Percentiles rank a stretch among this genome's conserved stretches.
phyloP scores from a whole-genome alignment of 192 early-diverging fungal species.

The Haplosporangium gracile region DNA sequence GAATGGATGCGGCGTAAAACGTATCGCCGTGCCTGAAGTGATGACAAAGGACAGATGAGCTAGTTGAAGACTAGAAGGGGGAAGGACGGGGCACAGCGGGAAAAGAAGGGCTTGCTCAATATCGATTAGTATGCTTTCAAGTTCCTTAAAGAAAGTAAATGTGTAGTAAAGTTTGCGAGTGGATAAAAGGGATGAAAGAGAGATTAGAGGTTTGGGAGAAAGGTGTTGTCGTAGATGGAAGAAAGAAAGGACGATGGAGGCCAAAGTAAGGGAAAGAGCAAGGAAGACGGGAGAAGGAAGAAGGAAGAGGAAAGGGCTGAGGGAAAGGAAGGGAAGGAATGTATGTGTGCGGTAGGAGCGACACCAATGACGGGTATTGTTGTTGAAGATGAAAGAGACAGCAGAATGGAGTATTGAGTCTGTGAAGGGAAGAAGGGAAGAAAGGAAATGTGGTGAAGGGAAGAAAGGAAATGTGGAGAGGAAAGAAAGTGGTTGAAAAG shows the following conservation, averaged over 20 bases:
- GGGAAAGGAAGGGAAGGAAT: background rate
- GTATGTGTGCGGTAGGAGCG: no score
- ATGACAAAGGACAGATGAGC: no score
- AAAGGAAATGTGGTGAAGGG: no score
- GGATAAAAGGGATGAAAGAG: background rate
- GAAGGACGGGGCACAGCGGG: background rate
- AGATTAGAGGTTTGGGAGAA: background rate
- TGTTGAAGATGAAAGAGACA: no score
- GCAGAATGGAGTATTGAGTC: background rate
- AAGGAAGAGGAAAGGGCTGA: background rate
- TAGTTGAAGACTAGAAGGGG: background rate
- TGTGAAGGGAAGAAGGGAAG: background rate
- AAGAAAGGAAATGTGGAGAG: no score
- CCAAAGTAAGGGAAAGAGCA: background rate
- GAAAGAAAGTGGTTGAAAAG: no score
- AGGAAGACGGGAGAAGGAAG: background rate
- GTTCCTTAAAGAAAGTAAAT: background rate
- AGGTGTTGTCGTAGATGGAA: background rate
- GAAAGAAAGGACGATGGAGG: background rate
- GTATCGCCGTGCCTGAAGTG: no score
- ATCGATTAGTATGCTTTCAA: no score
- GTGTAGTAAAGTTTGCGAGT: background rate
- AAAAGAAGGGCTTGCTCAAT: no score
- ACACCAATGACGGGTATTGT: no score
- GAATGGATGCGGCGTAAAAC: background rate